Evolutionary conservation across 2,329 filamentous ascomycete species (phyloP).

Genomic region (Aspergillus uvarum): DNA sequence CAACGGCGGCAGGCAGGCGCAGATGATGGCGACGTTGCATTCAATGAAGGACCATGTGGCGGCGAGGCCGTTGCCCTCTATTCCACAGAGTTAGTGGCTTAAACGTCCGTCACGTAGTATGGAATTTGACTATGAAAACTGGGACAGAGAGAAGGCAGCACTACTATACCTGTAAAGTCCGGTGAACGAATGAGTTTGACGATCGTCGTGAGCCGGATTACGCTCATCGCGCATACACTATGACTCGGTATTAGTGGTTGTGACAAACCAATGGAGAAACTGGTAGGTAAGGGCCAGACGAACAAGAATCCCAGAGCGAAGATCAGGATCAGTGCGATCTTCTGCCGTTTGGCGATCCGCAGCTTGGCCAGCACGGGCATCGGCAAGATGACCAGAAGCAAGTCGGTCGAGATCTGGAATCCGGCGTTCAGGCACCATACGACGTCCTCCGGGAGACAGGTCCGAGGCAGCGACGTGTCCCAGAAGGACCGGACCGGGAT

Average conservation of each 20-base stretch:
- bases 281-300: neutral
- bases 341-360: slow-evolving; percentile 24
- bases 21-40: slow-evolving; percentile 33
- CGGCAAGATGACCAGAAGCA: slow-evolving; percentile 28
- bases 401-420: slow-evolving; percentile 29
- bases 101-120: too few species aligned
- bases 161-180: slow-evolving; percentile 24
- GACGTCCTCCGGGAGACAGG: slow-evolving; percentile 23
- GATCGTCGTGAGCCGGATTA: slow-evolving; percentile 24
- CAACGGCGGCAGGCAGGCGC: slow-evolving; percentile 30
- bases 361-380: slow-evolving; percentile 27
- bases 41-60: slow-evolving; percentile 34
- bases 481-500: slow-evolving; percentile 28
- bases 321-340: slow-evolving; percentile 25
- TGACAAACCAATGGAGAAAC: too few species aligned
- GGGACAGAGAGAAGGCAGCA: too few species aligned
- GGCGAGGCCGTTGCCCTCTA: slow-evolving; percentile 25
- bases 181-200: slow-evolving; percentile 11
- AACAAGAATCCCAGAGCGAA: slow-evolving; percentile 33
- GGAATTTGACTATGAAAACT: neutral
- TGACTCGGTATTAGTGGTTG: neutral
- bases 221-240: slow-evolving; percentile 32
- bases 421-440: slow-evolving; percentile 33
- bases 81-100: neutral
- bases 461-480: neutral